A percentile compares a stretch with the other conserved stretches of the same genome.
These are phyloP conservation scores for Globisporangium viniferum DNA, from an alignment of 352 stramenopile genomes.

Conservation along the genomic window DNA sequence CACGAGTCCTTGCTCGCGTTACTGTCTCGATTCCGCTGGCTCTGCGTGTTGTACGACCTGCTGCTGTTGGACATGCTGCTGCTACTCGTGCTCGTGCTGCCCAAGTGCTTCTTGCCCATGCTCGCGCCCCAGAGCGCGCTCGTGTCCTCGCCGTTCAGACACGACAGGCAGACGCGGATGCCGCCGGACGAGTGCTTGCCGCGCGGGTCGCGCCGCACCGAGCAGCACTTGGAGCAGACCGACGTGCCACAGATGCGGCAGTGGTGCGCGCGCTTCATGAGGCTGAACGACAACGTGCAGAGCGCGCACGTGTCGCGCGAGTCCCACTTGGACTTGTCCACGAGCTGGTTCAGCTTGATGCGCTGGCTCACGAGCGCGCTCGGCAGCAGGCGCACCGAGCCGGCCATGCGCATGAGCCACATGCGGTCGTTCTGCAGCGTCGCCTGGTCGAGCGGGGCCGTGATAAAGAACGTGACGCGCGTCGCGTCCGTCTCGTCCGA, in stretches of 20 bases:
- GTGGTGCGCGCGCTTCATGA: conserved; percentile 74
- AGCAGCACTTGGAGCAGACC: conserved; percentile 78
- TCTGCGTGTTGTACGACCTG: conserved; percentile 13
- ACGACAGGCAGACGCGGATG: conserved; percentile 69
- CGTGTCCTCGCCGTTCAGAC: conserved; percentile 59
- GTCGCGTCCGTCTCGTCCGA: conserved; percentile 58
- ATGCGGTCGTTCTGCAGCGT: conserved; percentile 41
- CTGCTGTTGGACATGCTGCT: conserved; percentile 26
- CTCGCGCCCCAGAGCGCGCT: conserved; percentile 36
- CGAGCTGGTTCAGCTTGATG: conserved; percentile 59
- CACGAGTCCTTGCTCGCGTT: conserved; percentile 29
- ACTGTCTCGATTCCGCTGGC: conserved; percentile 18
- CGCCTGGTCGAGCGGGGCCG: conserved; percentile 31
- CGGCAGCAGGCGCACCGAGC: conserved; percentile 50
- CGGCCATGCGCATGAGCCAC: conserved; percentile 61
- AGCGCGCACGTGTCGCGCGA: conserved; percentile 56
- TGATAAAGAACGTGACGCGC: conserved; percentile 77
- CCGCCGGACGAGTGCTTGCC: conserved; percentile 18
- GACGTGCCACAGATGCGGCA: conserved; percentile 70
- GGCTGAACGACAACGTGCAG: conserved; percentile 60
- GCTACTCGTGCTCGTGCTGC: conserved; percentile 26
- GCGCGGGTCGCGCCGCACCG: conserved; percentile 44
- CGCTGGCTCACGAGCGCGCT: conserved; percentile 71
- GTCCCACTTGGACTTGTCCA: conserved; percentile 57
- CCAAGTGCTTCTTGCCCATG: conserved; percentile 31